Evolutionary conservation across 208 protist genomes (phyloP), one percentile per base, ranked within the genome.

Genomic region (Angomonas desouzai): DNA sequence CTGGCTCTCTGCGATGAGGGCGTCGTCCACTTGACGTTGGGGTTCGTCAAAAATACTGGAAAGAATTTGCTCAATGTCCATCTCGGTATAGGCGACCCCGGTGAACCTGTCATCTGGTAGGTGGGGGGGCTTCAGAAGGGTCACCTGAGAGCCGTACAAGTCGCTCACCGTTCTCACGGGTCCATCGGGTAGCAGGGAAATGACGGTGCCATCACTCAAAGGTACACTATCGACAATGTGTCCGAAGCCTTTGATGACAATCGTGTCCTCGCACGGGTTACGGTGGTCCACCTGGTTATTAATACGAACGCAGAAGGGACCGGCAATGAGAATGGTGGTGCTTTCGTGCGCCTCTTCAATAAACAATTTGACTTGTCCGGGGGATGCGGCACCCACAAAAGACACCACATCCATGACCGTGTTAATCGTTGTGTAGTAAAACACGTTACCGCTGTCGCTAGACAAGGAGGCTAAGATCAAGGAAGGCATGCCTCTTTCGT

Each of bases 261-360:
- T 55, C 9, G 81, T 85, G 76, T 94, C 82, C 51, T 87, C 72
- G 57, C 83, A 91, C 0, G 88, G 85, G 53, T 70, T 79, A 29
- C 79, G 84, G 13, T 87, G 80, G 36, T 83, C 80, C 10, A 90
- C 80, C 32, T 81, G 71, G 55, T 79, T 89, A 72, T 91, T 94
- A 36, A 94, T 68, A 18, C 79, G 82, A n/a, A 94, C 62, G 33
- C 77, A 66, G 38, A 79, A 91, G n/a, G 76, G 45, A 27, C 45
- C 45, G 9, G 45, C 45, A 13, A 51, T 4, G 10, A 51, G 45
- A 13, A 51, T 23, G 20, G 18, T 51, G 18, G 20, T 23, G 6
- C 18, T 51, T 23, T 51, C 45, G 20, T 51, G 45, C 6, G 9
- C 45, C 51, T 85, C 82, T 33, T 85, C 73, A 40, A 74, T 28